Evolutionary conservation across 2,329 filamentous ascomycete genomes (phyloP).

Genomic region (Ophiognomonia clavigignenti-juglandacearum): DNA sequence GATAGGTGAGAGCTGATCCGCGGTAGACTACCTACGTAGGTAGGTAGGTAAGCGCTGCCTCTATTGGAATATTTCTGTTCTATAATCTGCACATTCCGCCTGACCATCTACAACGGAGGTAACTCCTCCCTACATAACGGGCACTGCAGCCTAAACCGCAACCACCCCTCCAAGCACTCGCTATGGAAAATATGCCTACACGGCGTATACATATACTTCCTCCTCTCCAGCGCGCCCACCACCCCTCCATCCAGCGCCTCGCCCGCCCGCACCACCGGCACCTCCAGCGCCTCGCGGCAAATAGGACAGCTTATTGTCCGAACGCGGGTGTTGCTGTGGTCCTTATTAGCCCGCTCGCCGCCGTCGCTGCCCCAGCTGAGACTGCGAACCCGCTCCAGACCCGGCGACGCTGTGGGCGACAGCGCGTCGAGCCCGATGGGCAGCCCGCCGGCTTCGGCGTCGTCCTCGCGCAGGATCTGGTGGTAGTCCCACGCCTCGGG

Average conservation of each 20-base stretch:
- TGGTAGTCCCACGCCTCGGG: conserved; percentile 93
- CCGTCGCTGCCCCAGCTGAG: conserved; percentile 20
- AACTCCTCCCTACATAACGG: conserved; percentile 90
- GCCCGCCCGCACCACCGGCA: conserved; percentile 67
- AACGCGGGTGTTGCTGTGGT: conserved; percentile 22
- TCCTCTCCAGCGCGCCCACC: conserved; percentile 68
- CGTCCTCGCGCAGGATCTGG: conserved; percentile 78
- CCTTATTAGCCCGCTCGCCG: conserved; percentile 26
- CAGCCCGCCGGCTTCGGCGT: conserved; percentile 70
- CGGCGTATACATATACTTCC: conserved; percentile 94
- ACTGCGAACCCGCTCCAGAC: conserved; percentile 26
- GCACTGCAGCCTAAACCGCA: conserved; percentile 88
- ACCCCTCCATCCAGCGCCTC: conserved; percentile 49
- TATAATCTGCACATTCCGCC: background rate
- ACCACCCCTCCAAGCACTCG: conserved; percentile 89
- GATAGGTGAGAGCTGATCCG: background rate
- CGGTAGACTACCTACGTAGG: background rate
- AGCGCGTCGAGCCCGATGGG: conserved; percentile 64
- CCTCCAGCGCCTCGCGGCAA: conserved; percentile 86
- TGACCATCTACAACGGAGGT: conserved; percentile 64
- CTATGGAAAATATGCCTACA: conserved; percentile 96
- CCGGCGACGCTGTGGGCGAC: conserved; percentile 25
- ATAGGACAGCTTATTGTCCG: conserved; percentile 85
- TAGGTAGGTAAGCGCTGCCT: background rate
- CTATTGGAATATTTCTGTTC: background rate